Conservation (phyloP, 1,284 basidiomycete genomes). For the Athelia psychrophila region DNA sequence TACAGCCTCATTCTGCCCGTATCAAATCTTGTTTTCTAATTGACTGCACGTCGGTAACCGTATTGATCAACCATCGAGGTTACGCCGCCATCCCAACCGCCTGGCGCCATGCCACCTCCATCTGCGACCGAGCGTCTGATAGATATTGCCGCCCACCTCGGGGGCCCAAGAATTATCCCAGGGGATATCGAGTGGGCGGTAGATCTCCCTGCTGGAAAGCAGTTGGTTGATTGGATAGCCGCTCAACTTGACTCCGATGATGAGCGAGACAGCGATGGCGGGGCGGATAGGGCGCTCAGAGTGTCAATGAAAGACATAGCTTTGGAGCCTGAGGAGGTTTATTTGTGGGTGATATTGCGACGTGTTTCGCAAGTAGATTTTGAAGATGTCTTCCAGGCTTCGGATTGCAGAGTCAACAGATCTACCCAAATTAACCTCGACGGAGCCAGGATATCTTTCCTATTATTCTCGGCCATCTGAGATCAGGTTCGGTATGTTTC, state of each 20-base stretch:
- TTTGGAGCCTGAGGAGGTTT: too few species aligned
- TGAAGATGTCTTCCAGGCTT: neutral
- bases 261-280: neutral
- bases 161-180: constrained; percentile 11
- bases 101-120: neutral
- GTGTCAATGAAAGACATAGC: too few species aligned
- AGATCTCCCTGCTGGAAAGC: constrained; percentile 18
- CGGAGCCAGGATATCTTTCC: too few species aligned
- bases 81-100: neutral
- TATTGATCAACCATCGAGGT: neutral
- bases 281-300: neutral
- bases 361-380: too few species aligned
- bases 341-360: too few species aligned
- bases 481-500: constrained; percentile 10
- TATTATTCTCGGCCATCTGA: neutral
- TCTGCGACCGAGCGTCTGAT: neutral
- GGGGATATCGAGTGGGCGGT: constrained; percentile 18
- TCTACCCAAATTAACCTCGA: too few species aligned
- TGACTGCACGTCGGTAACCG: too few species aligned
- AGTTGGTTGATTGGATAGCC: constrained; percentile 19
- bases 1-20: too few species aligned
- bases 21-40: too few species aligned
- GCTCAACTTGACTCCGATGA: constrained; percentile 9
- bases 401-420: neutral
- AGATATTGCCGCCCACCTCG: constrained; percentile 11